Conservation (phyloP, 2,329 filamentous ascomycete species). For the Fusarium robinianum region DNA sequence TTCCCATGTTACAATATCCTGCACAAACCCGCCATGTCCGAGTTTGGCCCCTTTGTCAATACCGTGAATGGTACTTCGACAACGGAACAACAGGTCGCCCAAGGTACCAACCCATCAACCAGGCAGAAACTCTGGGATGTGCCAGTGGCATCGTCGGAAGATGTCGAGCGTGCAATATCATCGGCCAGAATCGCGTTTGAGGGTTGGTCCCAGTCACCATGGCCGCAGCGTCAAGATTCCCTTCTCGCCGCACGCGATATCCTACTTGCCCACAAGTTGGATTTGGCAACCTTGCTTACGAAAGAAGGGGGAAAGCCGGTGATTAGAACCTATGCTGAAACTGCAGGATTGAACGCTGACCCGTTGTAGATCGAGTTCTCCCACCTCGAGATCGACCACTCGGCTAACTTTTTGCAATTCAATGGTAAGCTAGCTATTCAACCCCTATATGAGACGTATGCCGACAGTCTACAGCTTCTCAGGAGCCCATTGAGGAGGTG, state of each 20-base stretch:
- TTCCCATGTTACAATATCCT: too few species aligned
- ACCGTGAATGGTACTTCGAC: too few species aligned
- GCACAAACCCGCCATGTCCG: too few species aligned
- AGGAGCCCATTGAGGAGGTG: too few species aligned
- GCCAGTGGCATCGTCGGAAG: background rate
- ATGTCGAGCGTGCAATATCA: background rate
- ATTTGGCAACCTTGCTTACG: constrained; percentile 1
- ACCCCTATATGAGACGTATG: background rate
- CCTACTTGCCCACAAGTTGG: background rate
- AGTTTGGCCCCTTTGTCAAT: too few species aligned
- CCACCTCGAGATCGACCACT: background rate
- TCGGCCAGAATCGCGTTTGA: constrained; percentile 1
- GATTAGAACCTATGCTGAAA: too few species aligned
- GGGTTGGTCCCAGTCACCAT: background rate
- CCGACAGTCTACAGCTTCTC: too few species aligned
- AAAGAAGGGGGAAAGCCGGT: constrained; percentile 3
- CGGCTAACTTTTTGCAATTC: constrained; percentile 1
- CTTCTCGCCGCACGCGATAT: background rate
- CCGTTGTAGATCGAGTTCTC: background rate
- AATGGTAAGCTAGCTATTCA: background rate
- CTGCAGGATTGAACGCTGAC: background rate
- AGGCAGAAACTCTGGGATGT: background rate
- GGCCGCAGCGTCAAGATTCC: background rate
- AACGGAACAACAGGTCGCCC: too few species aligned
- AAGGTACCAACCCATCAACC: background rate